phyloP scores from a whole-genome alignment of 768 basidiomycete species.

The Crucibulum laeve region DNA sequence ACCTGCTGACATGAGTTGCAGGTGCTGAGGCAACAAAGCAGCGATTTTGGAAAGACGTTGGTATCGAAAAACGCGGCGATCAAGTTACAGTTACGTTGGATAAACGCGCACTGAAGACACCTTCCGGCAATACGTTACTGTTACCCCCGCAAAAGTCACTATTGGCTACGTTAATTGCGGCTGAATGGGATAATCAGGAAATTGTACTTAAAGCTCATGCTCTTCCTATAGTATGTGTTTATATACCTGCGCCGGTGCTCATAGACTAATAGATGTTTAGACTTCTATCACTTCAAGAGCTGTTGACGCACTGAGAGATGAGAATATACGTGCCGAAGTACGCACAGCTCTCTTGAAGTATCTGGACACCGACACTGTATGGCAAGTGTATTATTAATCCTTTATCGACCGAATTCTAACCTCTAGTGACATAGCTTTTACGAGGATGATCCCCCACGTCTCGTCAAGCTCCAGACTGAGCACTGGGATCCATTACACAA shows the following conservation, averaged over 20 bases:
- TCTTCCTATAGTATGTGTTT: slow-evolving; percentile 71
- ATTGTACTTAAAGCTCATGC: slow-evolving; percentile 84
- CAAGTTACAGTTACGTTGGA: slow-evolving; percentile 70
- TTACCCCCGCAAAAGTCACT: slow-evolving; percentile 68
- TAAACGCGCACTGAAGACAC: slow-evolving; percentile 82
- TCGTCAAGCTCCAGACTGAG: slow-evolving; percentile 72
- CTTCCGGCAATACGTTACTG: slow-evolving; percentile 70
- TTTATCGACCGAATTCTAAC: background rate
- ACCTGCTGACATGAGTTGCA: slow-evolving; percentile 21
- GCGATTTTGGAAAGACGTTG: slow-evolving; percentile 94
- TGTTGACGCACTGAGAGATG: slow-evolving; percentile 69
- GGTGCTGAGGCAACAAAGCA: slow-evolving; percentile 85
- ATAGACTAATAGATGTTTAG: slow-evolving; percentile 34
- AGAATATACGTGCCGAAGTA: slow-evolving; percentile 54
- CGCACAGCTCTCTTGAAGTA: slow-evolving; percentile 72
- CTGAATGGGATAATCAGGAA: slow-evolving; percentile 96
- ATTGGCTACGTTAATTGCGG: slow-evolving; percentile 80
- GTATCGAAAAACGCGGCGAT: slow-evolving; percentile 55
- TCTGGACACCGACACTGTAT: slow-evolving; percentile 92
- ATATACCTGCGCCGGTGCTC: background rate
- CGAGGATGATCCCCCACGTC: slow-evolving; percentile 66
- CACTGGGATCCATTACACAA: slow-evolving; percentile 88
- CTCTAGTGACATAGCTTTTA: slow-evolving; percentile 58
- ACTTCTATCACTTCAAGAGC: slow-evolving; percentile 91
- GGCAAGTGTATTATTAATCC: slow-evolving; percentile 37